phyloP scores from a whole-genome alignment of 768 basidiomycete species.

The Lactarius vividus region DNA sequence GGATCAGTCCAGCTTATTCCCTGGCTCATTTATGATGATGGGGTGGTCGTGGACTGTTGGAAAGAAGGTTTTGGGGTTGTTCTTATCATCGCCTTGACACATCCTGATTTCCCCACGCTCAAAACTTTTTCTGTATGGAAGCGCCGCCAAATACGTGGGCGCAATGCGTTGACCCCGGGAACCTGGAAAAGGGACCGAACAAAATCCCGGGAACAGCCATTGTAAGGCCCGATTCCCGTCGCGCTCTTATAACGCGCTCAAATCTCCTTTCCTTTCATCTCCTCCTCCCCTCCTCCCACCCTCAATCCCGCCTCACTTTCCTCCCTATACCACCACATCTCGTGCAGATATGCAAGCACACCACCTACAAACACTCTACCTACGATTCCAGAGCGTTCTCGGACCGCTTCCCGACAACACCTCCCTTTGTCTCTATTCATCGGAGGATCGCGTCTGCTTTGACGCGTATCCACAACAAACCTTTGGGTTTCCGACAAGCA shows the following conservation, averaged over 20 bases:
- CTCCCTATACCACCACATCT: not conserved
- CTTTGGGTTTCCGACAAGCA: not conserved
- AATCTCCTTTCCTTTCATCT: conserved; percentile 9
- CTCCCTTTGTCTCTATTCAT: not conserved
- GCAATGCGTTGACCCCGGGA: not conserved
- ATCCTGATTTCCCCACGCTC: not conserved
- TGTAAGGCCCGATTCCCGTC: not conserved
- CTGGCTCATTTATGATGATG: not conserved
- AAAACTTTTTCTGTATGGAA: not conserved
- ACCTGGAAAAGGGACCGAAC: conserved; percentile 17
- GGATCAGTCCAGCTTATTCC: not conserved
- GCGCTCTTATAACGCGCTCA: conserved; percentile 9
- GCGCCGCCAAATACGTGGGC: conserved; percentile 17
- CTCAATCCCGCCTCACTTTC: not conserved
- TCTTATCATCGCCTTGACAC: not conserved
- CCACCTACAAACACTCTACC: not conserved
- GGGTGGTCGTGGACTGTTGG: not conserved
- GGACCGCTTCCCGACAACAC: not conserved
- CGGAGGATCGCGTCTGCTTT: not conserved
- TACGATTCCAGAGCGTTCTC: not conserved
- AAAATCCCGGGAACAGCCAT: conserved; percentile 21
- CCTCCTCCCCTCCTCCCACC: conserved; percentile 7
- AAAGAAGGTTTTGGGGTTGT: conserved; percentile 15
- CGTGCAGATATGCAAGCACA: not conserved
- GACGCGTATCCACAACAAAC: not conserved